A percentile compares a stretch with the other conserved stretches of the same genome.
Evolutionary conservation across 139 green algal species (phyloP).

Genomic region (Coccomyxa sp.): DNA sequence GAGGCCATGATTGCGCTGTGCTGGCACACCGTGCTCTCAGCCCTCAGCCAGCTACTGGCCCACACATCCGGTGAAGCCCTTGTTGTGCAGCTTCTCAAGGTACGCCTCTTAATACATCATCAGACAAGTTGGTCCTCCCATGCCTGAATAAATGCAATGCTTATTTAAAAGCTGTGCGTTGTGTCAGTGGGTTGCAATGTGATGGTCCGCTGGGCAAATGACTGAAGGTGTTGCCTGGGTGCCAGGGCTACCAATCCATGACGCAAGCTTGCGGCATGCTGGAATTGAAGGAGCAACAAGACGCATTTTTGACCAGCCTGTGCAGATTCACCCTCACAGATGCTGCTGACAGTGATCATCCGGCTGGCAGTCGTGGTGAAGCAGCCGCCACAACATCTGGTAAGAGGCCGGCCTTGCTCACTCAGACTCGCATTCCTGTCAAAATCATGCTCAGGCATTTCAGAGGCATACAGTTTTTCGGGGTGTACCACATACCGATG

Average conservation of each 20-base stretch:
- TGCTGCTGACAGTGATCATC: conserved; percentile 4
- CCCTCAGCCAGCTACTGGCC: conserved; percentile 42
- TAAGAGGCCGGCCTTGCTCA: not conserved
- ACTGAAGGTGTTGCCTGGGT: not conserved
- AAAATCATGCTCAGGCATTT: too few species aligned
- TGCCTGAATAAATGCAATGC: too few species aligned
- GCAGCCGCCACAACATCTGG: not conserved
- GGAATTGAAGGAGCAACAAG: conserved; percentile 50
- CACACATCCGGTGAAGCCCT: conserved; percentile 31
- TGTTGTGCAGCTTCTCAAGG: conserved; percentile 41
- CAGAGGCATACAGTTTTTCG: too few species aligned
- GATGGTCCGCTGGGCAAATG: too few species aligned
- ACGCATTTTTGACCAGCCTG: conserved; percentile 69
- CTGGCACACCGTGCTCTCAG: conserved; percentile 50
- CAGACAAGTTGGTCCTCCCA: too few species aligned
- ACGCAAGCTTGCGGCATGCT: conserved; percentile 53
- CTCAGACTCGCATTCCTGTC: too few species aligned
- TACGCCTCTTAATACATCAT: not conserved
- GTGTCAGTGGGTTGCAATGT: too few species aligned
- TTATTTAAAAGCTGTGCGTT: too few species aligned
- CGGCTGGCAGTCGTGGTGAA: not conserved
- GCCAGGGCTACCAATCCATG: conserved; percentile 48
- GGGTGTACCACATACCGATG: too few species aligned
- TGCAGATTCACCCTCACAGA: conserved; percentile 63
- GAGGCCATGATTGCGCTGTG: conserved; percentile 20